Conservation (phyloP, 2,329 filamentous ascomycete species). For the Diaporthe humulicola region DNA sequence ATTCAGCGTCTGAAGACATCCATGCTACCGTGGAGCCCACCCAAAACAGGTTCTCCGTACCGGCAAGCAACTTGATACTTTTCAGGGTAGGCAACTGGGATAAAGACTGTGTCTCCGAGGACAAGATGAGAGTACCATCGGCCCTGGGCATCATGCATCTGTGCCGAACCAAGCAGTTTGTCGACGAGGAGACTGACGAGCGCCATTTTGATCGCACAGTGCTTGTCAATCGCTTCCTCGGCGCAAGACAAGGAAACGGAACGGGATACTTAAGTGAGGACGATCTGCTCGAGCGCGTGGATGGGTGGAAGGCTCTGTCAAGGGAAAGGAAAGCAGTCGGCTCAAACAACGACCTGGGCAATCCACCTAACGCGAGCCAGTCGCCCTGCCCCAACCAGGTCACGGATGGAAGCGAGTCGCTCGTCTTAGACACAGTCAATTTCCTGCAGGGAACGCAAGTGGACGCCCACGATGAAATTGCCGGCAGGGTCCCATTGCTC, state of each 20-base stretch:
- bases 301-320: too few species aligned
- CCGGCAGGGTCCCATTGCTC: not conserved
- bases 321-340: too few species aligned
- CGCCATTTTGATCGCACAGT: not conserved
- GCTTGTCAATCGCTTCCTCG: not conserved
- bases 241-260: too few species aligned
- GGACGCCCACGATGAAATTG: not conserved
- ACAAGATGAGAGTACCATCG: not conserved
- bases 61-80: not conserved
- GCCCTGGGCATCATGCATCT: not conserved
- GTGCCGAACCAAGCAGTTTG: not conserved
- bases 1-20: too few species aligned
- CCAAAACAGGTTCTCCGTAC: not conserved
- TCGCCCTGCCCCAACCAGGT: too few species aligned
- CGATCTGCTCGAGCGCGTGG: too few species aligned
- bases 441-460: not conserved
- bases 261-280: too few species aligned
- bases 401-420: not conserved
- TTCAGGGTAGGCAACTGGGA: not conserved
- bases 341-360: too few species aligned
- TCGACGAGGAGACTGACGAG: not conserved
- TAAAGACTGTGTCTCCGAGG: not conserved
- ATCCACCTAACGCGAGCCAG: too few species aligned
- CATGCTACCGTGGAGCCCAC: not conserved
- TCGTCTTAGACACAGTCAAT: too few species aligned